These are phyloP conservation scores for Nidularia pulvinata DNA, from an alignment of 768 basidiomycete species.

Conservation along the genomic window DNA sequence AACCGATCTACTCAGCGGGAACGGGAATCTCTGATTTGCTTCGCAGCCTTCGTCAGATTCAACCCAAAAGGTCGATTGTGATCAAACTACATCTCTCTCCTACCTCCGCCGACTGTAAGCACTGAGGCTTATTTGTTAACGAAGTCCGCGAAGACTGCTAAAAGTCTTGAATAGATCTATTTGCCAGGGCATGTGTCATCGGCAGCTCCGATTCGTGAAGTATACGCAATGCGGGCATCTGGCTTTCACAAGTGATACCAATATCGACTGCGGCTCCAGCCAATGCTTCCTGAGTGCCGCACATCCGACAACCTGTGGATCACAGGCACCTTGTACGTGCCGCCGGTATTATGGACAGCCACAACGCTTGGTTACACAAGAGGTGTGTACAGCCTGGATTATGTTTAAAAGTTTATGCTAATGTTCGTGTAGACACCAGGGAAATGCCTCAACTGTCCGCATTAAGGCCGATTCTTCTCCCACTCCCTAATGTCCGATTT, in stretches of 20 bases:
- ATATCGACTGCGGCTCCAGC: constrained; percentile 51
- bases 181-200: constrained; percentile 58
- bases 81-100: constrained; percentile 32
- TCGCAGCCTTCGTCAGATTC: constrained; percentile 22
- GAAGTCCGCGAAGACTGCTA: constrained; percentile 18
- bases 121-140: constrained; percentile 4
- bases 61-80: constrained; percentile 32
- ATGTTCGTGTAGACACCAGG: constrained; percentile 26
- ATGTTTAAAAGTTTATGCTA: constrained; percentile 10
- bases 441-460: constrained; percentile 34
- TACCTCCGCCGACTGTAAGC: constrained; percentile 52
- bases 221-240: constrained; percentile 56
- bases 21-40: constrained; percentile 22
- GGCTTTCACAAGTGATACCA: constrained; percentile 36
- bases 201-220: constrained; percentile 51
- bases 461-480: constrained; percentile 4
- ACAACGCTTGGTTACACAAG: constrained; percentile 40
- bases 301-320: constrained; percentile 48
- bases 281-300: constrained; percentile 44
- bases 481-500: not conserved
- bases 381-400: constrained; percentile 30
- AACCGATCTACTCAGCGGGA: not conserved
- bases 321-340: constrained; percentile 38
- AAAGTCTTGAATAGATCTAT: constrained; percentile 11
- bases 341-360: constrained; percentile 64